A percentile compares a stretch with the other conserved stretches of the same genome.
phyloP scores from a whole-genome alignment of 2,329 filamentous ascomycete species.

The Huntiella decipiens region DNA sequence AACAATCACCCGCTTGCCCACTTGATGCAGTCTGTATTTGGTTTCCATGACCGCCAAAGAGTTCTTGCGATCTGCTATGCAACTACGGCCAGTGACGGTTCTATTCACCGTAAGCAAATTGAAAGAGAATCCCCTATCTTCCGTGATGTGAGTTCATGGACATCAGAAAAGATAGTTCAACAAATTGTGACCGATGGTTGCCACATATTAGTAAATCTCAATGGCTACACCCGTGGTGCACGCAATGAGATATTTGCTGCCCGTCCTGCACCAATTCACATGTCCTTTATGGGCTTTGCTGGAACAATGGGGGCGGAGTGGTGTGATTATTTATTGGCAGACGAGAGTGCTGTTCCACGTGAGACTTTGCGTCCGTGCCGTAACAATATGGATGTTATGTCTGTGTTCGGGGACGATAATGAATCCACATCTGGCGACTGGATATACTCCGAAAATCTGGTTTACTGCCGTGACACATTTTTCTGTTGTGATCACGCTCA shows the following conservation, averaged over 20 bases:
- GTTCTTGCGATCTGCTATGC: slow-evolving; percentile 89
- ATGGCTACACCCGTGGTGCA: slow-evolving; percentile 92
- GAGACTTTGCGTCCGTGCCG: slow-evolving; percentile 66
- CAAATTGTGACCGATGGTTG: slow-evolving; percentile 79
- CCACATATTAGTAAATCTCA: slow-evolving; percentile 92
- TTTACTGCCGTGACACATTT: slow-evolving; percentile 86
- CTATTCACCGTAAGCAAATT: slow-evolving; percentile 77
- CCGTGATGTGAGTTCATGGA: slow-evolving; percentile 71
- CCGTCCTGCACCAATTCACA: slow-evolving; percentile 83
- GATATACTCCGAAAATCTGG: slow-evolving; percentile 94
- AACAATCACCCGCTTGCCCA: slow-evolving; percentile 96
- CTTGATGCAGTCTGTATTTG: slow-evolving; percentile 98
- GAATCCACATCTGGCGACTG: slow-evolving; percentile 56
- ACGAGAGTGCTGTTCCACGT: slow-evolving; percentile 67
- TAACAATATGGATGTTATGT: slow-evolving; percentile 53
- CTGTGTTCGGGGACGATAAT: slow-evolving; percentile 46
- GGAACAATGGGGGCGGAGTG: slow-evolving; percentile 91
- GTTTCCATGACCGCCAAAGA: slow-evolving; percentile 55
- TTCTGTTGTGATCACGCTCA: slow-evolving; percentile 97
- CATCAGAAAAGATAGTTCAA: slow-evolving; percentile 62
- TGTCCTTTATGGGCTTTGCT: slow-evolving; percentile 99
- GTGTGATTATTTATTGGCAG: slow-evolving; percentile 93
- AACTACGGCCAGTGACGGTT: slow-evolving; percentile 79
- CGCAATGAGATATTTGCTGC: slow-evolving; percentile 95
- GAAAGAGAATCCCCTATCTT: slow-evolving; percentile 85